A percentile compares a stretch with the other conserved stretches of the same genome.
Conservation (phyloP, 225 moss, liverwort and hornwort genomes). For the Antitrichia curtipendula region DNA sequence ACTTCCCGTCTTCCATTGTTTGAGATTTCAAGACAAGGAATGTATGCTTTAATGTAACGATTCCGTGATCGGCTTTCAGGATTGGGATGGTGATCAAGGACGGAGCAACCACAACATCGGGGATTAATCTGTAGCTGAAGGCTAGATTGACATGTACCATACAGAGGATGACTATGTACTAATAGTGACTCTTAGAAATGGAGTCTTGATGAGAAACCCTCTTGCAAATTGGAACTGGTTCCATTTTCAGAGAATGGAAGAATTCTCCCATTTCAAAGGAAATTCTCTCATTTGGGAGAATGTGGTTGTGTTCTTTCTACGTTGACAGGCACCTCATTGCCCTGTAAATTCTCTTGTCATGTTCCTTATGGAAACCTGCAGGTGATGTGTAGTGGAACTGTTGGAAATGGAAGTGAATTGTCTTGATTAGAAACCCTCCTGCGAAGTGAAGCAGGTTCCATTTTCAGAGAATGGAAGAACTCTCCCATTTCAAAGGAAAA, state of each 20-base stretch:
- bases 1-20: neutral
- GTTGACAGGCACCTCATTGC: neutral
- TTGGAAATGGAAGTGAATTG: neutral
- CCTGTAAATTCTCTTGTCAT: neutral
- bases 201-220: neutral
- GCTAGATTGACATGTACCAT: neutral
- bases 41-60: neutral
- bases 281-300: neutral
- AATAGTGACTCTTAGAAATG: neutral
- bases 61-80: neutral
- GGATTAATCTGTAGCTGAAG: neutral
- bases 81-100: neutral
- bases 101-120: neutral
- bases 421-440: neutral
- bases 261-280: neutral
- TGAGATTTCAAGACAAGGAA: neutral
- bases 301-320: neutral
- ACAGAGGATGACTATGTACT: neutral
- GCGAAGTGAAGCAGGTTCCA: neutral
- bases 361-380: neutral
- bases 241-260: neutral
- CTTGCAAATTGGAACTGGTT: neutral
- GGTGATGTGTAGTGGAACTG: neutral
- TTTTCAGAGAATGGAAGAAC: neutral
- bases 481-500: neutral